Percentiles rank a stretch among this genome's conserved stretches.
Evolutionary conservation across 139 green algal genomes (phyloP).

Genomic region (Chlorella ohadii): DNA sequence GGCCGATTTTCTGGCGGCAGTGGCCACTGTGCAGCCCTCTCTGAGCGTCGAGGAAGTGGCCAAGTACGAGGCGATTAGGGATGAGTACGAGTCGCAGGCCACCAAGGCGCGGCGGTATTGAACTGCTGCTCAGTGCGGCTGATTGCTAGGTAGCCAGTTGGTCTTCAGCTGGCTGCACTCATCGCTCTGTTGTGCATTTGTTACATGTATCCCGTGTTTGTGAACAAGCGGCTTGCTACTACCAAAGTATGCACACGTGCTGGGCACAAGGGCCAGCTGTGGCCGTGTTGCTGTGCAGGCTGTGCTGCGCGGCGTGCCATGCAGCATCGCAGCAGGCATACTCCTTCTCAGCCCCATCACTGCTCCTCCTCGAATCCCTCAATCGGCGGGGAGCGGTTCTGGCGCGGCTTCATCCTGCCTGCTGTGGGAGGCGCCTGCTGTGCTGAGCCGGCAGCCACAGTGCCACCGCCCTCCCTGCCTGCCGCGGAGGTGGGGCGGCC

Average conservation of each 20-base stretch:
- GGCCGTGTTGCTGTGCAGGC: too few relatives aligned
- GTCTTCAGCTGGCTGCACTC: too few relatives aligned
- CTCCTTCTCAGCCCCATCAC: too few relatives aligned
- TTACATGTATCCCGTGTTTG: too few relatives aligned
- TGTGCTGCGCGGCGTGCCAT: too few relatives aligned
- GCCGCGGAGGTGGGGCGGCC: background rate
- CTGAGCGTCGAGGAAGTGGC: slow-evolving; percentile 82
- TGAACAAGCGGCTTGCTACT: too few relatives aligned
- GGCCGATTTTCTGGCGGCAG: slow-evolving; percentile 73
- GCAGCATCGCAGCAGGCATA: too few relatives aligned
- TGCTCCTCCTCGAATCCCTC: background rate
- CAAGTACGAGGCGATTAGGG: slow-evolving; percentile 77
- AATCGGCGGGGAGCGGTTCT: background rate
- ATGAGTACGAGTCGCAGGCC: slow-evolving; percentile 70
- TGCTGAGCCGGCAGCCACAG: background rate
- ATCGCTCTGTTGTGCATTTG: too few relatives aligned
- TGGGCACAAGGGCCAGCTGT: too few relatives aligned
- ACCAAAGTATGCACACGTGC: too few relatives aligned
- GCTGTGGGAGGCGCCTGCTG: background rate
- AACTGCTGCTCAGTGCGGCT: too few relatives aligned
- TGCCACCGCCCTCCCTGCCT: slow-evolving; percentile 5
- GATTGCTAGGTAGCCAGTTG: too few relatives aligned
- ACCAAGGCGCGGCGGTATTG: background rate
- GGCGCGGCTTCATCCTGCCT: background rate
- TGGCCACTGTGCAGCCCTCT: slow-evolving; percentile 75